Evolutionary conservation across 768 basidiomycete genomes (phyloP), one percentile per base, ranked within the genome.

Genomic region (Collybiopsis confluens): DNA sequence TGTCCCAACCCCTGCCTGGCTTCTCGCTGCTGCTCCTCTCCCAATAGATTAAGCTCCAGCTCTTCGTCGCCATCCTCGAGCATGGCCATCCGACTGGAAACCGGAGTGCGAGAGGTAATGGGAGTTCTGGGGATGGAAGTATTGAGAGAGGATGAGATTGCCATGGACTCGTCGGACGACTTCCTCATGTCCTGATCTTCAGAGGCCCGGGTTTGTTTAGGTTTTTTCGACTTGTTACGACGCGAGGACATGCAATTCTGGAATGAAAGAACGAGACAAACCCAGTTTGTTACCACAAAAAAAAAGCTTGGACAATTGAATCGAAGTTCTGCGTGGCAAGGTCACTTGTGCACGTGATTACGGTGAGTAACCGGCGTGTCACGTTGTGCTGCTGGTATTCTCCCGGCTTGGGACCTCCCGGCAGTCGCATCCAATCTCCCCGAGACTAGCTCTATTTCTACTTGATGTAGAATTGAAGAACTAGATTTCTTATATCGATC

Each of bases 31-130:
- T 85, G 83, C 20, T 80, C 78, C 24, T 80, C 83, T 4, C 74
- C 75, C 42, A 90, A 69, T 45, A 88, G 69, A 58, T 73, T 79
- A 24, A 90, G 66, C 65, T 88, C 82, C 0, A 88, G 73, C 33
- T 81, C 81, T 49, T 86, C 85, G 43, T 72, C 76, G 24, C 60
- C 68, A 55, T 68, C 65, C 30, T 72, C 67, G 23, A 58, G 50
- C 23, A 24, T 43, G 1, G 58, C 57, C 58, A 71, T 58, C 52
- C 69, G 56, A 44, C 61, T 62, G 30, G 68, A 56, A 16, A 71
- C 66, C 18, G 73, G 66, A 28, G 73, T 68, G 42, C 72, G 71
- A 44, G 74, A 70, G 26, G 70, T 63, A 53, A 64, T 63, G 18
- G 71, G 66, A 0, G 76, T 79, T 38, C 83, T 79, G 45, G 84